These are phyloP conservation scores for Monilinia laxa DNA, from an alignment of 2,329 filamentous ascomycete genomes.

Conservation along the genomic window DNA sequence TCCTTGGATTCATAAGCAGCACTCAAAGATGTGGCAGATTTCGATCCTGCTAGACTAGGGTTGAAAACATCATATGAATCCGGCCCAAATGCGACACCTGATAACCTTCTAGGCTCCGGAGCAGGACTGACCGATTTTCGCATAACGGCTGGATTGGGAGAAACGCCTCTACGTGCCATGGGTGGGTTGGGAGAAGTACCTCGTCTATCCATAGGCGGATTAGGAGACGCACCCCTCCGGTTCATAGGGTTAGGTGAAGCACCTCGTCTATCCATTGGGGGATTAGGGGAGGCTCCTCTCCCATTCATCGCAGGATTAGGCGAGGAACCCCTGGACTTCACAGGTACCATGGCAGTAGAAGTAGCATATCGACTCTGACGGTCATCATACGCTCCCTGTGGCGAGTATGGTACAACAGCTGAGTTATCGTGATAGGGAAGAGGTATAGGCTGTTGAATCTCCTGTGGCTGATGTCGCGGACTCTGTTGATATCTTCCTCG, in stretches of 20 bases:
- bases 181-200: constrained; percentile 36
- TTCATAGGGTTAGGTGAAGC: constrained; percentile 34
- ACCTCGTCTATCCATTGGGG: constrained; percentile 27
- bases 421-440: constrained; percentile 35
- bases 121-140: constrained; percentile 75
- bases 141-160: constrained; percentile 45
- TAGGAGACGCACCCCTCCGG: constrained; percentile 34
- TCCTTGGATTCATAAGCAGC: constrained; percentile 36
- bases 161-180: constrained; percentile 58
- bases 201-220: constrained; percentile 28
- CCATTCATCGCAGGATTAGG: constrained; percentile 29
- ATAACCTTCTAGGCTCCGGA: constrained; percentile 56
- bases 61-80: constrained; percentile 76
- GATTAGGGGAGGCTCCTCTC: constrained; percentile 36
- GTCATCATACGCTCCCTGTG: constrained; percentile 37
- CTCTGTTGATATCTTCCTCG: constrained; percentile 42
- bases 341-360: constrained; percentile 38
- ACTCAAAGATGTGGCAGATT: constrained; percentile 34
- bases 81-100: constrained; percentile 68
- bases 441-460: constrained; percentile 30
- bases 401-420: constrained; percentile 29
- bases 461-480: constrained; percentile 32
- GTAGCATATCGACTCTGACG: constrained; percentile 34
- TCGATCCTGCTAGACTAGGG: constrained; percentile 47
- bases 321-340: constrained; percentile 36